Evolutionary conservation across 2,329 filamentous ascomycete genomes (phyloP).

Genomic region (Penicillium sp.): DNA sequence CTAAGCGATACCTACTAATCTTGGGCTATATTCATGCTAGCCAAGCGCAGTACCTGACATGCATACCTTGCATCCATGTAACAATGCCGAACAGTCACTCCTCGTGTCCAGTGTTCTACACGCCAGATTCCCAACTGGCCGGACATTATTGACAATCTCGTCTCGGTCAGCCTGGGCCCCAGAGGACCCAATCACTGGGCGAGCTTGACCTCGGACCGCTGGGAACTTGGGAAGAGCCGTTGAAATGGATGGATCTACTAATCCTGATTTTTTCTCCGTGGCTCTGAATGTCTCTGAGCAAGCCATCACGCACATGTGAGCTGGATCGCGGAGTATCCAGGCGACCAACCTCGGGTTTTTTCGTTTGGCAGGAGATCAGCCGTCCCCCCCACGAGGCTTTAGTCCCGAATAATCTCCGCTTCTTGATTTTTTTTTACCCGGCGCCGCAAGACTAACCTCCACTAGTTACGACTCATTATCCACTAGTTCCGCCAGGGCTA

Average conservation of each 20-base stretch:
- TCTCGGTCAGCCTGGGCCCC: background rate
- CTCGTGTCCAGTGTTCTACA: background rate
- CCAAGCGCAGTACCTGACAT: background rate
- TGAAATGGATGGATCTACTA: background rate
- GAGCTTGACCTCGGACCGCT: background rate
- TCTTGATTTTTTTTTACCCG: background rate
- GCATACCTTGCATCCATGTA: background rate
- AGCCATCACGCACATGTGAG: slow-evolving; percentile 11
- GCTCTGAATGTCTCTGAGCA: background rate
- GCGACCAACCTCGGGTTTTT: slow-evolving; percentile 5
- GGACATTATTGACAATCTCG: background rate
- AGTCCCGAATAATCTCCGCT: slow-evolving; percentile 13
- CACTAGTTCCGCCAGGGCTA: background rate
- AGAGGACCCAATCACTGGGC: background rate
- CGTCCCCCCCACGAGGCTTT: slow-evolving; percentile 14
- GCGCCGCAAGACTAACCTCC: background rate
- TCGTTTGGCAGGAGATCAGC: background rate
- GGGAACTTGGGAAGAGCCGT: background rate
- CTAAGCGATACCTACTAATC: background rate
- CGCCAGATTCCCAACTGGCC: slow-evolving; percentile 2
- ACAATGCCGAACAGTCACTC: background rate
- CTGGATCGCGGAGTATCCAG: background rate
- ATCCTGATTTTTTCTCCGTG: background rate
- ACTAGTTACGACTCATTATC: background rate
- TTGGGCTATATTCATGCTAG: background rate